These are phyloP conservation scores for Emmonsiellopsis sp. DNA, from an alignment of 2,329 filamentous ascomycete species.

Conservation along the genomic window DNA sequence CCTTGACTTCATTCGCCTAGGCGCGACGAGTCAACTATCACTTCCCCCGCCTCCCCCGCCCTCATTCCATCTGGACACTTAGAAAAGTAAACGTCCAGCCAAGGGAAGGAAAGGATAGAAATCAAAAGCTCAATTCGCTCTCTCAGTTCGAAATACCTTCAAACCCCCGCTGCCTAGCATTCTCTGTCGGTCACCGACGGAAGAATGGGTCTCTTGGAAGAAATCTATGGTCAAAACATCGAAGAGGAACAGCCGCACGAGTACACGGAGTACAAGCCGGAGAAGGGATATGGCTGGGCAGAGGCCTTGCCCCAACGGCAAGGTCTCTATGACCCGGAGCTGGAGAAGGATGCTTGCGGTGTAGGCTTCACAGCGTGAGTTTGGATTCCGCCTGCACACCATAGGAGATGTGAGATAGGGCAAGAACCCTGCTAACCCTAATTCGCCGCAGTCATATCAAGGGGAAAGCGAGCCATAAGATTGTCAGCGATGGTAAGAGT, in stretches of 20 bases:
- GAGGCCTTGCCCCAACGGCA: constrained; percentile 94
- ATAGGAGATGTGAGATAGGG: too few species aligned
- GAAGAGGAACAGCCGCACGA: constrained; percentile 37
- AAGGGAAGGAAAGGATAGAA: background rate
- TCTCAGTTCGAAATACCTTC: background rate
- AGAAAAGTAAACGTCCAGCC: background rate
- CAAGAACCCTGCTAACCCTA: constrained; percentile 6
- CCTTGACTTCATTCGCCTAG: background rate
- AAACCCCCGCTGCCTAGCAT: constrained; percentile 11
- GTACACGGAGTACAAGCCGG: constrained; percentile 46
- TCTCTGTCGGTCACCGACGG: constrained; percentile 34
- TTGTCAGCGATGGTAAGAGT: constrained; percentile 85
- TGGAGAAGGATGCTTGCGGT: constrained; percentile 99
- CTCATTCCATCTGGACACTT: background rate
- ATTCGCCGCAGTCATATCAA: constrained; percentile 71
- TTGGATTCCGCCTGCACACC: background rate
- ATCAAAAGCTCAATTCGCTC: background rate
- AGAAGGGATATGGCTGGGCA: constrained; percentile 78
- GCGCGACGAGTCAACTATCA: background rate
- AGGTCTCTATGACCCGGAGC: constrained; percentile 91
- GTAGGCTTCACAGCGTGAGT: constrained; percentile 95
- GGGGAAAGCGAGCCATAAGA: constrained; percentile 94
- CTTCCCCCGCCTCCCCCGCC: background rate
- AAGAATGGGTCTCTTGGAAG: constrained; percentile 46
- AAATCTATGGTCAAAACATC: constrained; percentile 39